Evolutionary conservation across 352 stramenopile genomes (phyloP), one percentile per base, ranked within the genome.

Genomic region (Phytophthora pistaciae): DNA sequence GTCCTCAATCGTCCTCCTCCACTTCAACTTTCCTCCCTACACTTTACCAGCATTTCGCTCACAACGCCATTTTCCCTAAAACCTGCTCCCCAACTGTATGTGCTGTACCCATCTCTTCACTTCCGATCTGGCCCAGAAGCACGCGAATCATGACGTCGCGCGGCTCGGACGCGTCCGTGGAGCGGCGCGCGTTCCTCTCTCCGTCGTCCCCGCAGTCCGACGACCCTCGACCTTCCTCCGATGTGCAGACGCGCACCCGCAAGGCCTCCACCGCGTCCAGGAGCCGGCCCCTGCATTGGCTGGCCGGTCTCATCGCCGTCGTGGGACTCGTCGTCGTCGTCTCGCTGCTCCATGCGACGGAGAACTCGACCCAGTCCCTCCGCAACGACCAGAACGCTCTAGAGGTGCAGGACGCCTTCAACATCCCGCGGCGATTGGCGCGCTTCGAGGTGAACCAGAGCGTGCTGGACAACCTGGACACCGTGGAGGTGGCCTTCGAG

Each of bases 401-500:
- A 38, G 68, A 75, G 31, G 53, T 38, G 1, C 55, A 48, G 25
- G 71, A 79, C 23, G 63, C 72, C 18, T 69, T 50, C 33, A 71
- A 74, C 23, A 72, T 21, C 11, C 68, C 65, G 10, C 72, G 68
- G 31, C 61, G 62, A 23, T 31, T 83, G 2, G 50, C 56, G 20
- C 63, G 54, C 21, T 82, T 87, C 56, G 52, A 68, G 9, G 66
- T 85, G 14, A 78, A 79, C 21, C 69, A 66, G 33, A 59, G 27
- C 23, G 56, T 48, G 55, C 18, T 88, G 18, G 18, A 72, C 52
- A 79, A 84, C 58, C 56, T 78, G 38, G 80, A 80, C 53, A 68
- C 40, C 3, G 61, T 85, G 33, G 57, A 69, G 21, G 73, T 88
- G 27, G 56, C 50, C 9, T 88, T 83, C 53, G 78, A 76, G 66